A percentile compares a stretch with the other conserved stretches of the same genome.
Evolutionary conservation across 2,329 filamentous ascomycete species (phyloP).

Genomic region (Clonostachys solani): DNA sequence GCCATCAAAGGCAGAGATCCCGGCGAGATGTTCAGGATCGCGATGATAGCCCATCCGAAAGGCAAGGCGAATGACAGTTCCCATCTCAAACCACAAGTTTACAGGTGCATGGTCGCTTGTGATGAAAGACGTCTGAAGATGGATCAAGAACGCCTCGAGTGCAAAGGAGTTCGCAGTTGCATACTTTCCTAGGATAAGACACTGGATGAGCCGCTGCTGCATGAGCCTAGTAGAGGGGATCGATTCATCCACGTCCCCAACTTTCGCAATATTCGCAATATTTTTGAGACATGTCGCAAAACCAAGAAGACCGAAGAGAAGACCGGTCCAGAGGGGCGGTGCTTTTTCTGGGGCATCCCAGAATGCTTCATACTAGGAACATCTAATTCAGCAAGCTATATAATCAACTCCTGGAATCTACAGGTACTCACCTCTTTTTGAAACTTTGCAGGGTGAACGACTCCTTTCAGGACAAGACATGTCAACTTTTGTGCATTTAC

Average conservation of each 20-base stretch:
- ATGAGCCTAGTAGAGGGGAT: neutral
- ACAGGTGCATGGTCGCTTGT: constrained; percentile 45
- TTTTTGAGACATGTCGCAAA: neutral
- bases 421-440: constrained; percentile 12
- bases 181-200: constrained; percentile 45
- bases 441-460: constrained; percentile 19
- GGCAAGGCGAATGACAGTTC: constrained; percentile 47
- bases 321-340: constrained; percentile 50
- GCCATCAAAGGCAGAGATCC: constrained; percentile 39
- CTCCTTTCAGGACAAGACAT: constrained; percentile 4
- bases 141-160: constrained; percentile 45
- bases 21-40: constrained; percentile 45
- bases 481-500: neutral
- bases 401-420: neutral
- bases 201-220: constrained; percentile 16
- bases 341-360: constrained; percentile 42
- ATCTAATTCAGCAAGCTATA: neutral
- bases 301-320: neutral
- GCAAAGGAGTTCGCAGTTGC: constrained; percentile 41
- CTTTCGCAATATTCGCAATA: neutral
- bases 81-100: constrained; percentile 48
- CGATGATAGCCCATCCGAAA: constrained; percentile 56
- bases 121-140: constrained; percentile 49
- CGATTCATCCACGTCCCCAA: neutral
- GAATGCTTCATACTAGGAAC: neutral